Conservation (phyloP, 2,329 filamentous ascomycete species). For the Mycocentrospora acerina region DNA sequence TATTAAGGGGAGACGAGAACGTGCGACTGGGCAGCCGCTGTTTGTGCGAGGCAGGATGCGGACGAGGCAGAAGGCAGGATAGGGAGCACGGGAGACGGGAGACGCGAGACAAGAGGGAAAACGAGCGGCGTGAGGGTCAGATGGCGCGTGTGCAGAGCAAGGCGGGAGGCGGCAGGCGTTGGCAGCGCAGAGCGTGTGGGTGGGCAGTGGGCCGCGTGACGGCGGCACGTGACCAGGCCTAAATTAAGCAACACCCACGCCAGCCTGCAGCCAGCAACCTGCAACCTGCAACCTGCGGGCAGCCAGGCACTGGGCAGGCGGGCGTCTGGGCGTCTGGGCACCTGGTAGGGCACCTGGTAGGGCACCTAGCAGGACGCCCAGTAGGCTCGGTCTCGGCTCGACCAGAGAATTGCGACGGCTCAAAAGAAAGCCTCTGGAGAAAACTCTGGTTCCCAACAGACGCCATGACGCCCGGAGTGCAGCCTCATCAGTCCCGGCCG, state of each 20-base stretch:
- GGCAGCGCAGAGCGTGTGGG: too few relatives aligned
- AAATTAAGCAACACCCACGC: background rate
- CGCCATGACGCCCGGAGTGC: background rate
- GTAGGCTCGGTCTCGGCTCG: too few relatives aligned
- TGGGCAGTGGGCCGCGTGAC: too few relatives aligned
- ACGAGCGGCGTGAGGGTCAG: too few relatives aligned
- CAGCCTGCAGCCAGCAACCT: background rate
- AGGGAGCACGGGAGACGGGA: conserved; percentile 13
- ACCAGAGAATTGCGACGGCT: background rate
- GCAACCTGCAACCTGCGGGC: background rate
- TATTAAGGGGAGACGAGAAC: conserved; percentile 5
- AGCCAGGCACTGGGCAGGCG: too few relatives aligned
- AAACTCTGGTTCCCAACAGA: conserved; percentile 17
- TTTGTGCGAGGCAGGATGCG: conserved; percentile 1
- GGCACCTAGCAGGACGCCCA: too few relatives aligned
- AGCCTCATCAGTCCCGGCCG: background rate
- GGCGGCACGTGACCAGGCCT: conserved; percentile 1
- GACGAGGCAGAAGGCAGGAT: too few relatives aligned
- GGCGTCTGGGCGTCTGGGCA: too few relatives aligned
- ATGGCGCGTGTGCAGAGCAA: too few relatives aligned
- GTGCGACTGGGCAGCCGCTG: too few relatives aligned
- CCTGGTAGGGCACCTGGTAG: too few relatives aligned
- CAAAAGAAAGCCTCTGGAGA: conserved; percentile 3
- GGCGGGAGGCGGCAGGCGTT: too few relatives aligned
- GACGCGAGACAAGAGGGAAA: conserved; percentile 5